Percentiles rank a stretch among this genome's conserved stretches.
phyloP scores from a whole-genome alignment of 345 rosid genomes.

The Acer saccharum region DNA sequence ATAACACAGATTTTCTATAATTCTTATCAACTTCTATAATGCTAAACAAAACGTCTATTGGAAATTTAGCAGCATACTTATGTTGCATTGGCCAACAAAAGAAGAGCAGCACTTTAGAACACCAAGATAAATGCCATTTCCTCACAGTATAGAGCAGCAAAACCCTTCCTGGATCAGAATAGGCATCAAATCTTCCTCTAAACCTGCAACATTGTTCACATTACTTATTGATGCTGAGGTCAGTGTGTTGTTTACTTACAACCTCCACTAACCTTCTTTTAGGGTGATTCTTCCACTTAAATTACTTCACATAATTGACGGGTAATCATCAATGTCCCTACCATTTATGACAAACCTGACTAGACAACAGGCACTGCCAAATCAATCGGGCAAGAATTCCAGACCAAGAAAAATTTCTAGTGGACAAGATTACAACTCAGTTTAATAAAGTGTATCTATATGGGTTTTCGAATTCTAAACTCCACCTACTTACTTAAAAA shows the following conservation, averaged over 20 bases:
- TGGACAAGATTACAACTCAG: neutral
- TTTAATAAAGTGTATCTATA: neutral
- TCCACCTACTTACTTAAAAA: neutral
- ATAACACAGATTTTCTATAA: neutral
- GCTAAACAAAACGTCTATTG: no score
- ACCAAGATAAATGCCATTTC: neutral
- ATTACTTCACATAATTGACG: neutral
- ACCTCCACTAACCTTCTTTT: neutral
- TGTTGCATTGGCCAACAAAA: neutral
- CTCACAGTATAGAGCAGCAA: neutral
- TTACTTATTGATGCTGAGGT: neutral
- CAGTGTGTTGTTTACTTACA: neutral
- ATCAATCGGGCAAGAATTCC: neutral
- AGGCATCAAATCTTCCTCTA: neutral
- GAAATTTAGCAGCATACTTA: neutral
- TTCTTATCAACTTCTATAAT: neutral
- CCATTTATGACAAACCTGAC: neutral
- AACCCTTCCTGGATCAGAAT: neutral
- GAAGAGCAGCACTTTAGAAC: neutral
- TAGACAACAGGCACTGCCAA: neutral
- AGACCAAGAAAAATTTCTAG: neutral
- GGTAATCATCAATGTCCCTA: neutral
- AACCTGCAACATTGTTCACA: neutral
- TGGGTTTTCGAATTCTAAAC: neutral
- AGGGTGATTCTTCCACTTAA: constrained; percentile 8